phyloP scores from a whole-genome alignment of 768 basidiomycete species.

The Kwoniella sp. region DNA sequence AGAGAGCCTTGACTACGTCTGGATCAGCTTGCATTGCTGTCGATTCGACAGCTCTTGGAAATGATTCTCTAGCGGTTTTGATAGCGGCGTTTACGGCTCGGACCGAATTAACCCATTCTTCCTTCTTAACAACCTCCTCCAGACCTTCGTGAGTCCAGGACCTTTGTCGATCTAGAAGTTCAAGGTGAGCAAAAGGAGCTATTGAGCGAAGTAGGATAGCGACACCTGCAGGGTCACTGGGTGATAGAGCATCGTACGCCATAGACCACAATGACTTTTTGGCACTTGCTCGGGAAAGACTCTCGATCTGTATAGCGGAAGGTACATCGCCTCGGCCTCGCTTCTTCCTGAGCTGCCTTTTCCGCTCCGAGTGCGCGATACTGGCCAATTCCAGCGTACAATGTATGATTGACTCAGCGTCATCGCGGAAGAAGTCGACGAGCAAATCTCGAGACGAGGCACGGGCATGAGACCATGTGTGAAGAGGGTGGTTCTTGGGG shows the following conservation, averaged over 20 bases:
- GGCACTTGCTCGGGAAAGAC: conserved; percentile 53
- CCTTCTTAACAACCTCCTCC: conserved; percentile 37
- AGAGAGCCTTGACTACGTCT: conserved; percentile 61
- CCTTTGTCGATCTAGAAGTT: conserved; percentile 59
- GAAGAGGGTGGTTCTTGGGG: conserved; percentile 55
- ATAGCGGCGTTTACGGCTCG: conserved; percentile 68
- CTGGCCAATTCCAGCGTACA: conserved; percentile 41
- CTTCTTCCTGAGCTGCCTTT: conserved; percentile 22
- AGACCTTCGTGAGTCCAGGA: conserved; percentile 48
- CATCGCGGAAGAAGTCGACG: conserved; percentile 49
- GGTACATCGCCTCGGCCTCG: conserved; percentile 7
- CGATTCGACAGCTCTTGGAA: conserved; percentile 65
- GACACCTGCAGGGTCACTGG: conserved; percentile 65
- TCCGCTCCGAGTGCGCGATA: conserved; percentile 41
- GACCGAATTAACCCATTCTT: conserved; percentile 57
- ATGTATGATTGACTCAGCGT: conserved; percentile 49
- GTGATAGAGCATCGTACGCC: conserved; percentile 65
- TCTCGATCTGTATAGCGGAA: conserved; percentile 22
- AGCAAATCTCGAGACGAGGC: conserved; percentile 58
- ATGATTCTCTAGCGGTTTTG: conserved; percentile 63
- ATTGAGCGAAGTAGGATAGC: conserved; percentile 65
- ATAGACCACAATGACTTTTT: conserved; percentile 70
- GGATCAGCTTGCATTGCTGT: conserved; percentile 67
- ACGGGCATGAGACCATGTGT: conserved; percentile 60
- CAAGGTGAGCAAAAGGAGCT: conserved; percentile 68